Base-by-base conservation (phyloP, 2,329 filamentous ascomycete species). In the Eurotiales sp. region DNA sequence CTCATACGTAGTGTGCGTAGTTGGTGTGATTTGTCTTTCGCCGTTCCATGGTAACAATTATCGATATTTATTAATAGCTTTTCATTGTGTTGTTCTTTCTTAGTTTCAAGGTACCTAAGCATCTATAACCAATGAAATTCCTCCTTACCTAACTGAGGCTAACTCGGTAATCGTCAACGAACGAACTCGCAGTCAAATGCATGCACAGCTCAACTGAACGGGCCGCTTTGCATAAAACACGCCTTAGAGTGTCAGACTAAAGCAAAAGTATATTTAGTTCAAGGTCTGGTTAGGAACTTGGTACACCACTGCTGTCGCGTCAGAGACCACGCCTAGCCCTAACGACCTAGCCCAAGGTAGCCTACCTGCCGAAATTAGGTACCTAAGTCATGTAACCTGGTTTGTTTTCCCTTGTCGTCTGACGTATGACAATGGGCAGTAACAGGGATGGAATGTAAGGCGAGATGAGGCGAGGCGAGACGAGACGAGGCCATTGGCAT, bases 181-280 rank as follows among this genome's bases (percentile, higher is more conserved):
- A 17, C 32, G n/a, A 36, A 36, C 14, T 17, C n/a, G 8, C 15
- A 36, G 32, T 36, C 30, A 14, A 17, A 52, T 47, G 37, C 44
- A 52, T 52, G 50, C 50, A 43, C 29, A 37, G 44, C 43, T 46
- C n/a, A 42, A 37, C 42, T 47, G 50, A 30, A 52, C 50, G 50
- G 50, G 50, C 50, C 50, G 50, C 50, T 47, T 48, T 52, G 50
- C 50, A 48, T 52, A 50, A 37, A 32, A n/a, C n/a, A n/a, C n/a
- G n/a, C n/a, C n/a, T n/a, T n/a, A n/a, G n/a, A n/a, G n/a, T n/a
- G n/a, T n/a, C n/a, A n/a, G n/a, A 47, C 45, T 47, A 47, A 47
- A 27, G 10, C 10, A 27, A 27, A 27, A 27, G 25, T 27, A 27
- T 6, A 19, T 15, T 37, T 37, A 37, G 34, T 37, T 36, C n/a